Evolutionary conservation across 73 alveolate genomes (phyloP), one percentile per base, ranked within the genome.

Genomic region (Symbiodinium pilosum): DNA sequence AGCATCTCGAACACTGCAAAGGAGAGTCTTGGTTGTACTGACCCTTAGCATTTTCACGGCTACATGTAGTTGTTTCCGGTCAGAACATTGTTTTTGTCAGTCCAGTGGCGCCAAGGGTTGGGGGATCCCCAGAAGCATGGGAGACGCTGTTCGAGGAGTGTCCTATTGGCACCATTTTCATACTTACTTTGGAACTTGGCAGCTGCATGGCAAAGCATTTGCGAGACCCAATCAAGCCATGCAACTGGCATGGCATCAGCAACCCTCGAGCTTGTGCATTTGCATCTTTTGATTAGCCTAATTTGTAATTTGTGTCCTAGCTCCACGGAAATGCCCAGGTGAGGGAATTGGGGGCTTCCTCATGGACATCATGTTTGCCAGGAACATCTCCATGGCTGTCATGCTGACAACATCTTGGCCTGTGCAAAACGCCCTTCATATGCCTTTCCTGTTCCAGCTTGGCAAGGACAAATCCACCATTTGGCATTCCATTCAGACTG

Each of bases 361-460:
- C 40, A 91, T 91, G 97, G 52, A 42, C 2, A 18, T 34, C 43
- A 91, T 91, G 97, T 69, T 91, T 38, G 59, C 36, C 9, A 12
- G 38, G 26, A 75, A 69, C 32, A 71, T 91, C 42, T 75, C 97
- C 41, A 42, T 91, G 89, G 97, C 97, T 18, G 56, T 91, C 40
- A 26, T 91, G 16, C 38, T 91, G 83, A 69, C 97, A 32, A 43
- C 97, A 3, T 51, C 97, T 14, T 91, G 97, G 97, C 97, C 97
- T 5, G 0, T 91, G 34, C 28, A 86, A 9, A 43, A 42, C 32
- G 54, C 97, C 16, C 81, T 39, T 36, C 44, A 91, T 52, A 91
- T 91, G 97, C 81, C 81, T 24, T 91, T 91, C 40, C 81, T 91
- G 81, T 91, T 69, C 40, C 89, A 68, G 88, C 54, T 59, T 16